These are phyloP conservation scores for Rhynchospora breviuscula DNA, from an alignment of 176 grass and related monocot species.

Conservation along the genomic window DNA sequence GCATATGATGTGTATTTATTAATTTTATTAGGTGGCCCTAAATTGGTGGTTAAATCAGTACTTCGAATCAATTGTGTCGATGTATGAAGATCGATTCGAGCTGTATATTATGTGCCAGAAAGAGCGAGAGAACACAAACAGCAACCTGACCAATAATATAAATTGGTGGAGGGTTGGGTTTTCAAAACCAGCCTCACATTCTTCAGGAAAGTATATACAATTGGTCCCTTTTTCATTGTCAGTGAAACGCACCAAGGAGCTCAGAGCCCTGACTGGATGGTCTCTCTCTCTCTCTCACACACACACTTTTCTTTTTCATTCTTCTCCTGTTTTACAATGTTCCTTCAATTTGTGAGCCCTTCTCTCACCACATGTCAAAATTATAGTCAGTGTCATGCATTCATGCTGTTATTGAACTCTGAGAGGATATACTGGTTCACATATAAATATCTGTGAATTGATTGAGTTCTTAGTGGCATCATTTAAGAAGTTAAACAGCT, in stretches of 20 bases:
- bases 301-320: background rate
- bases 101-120: constrained; percentile 63
- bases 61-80: constrained; percentile 70
- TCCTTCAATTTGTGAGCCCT: background rate
- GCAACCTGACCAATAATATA: constrained; percentile 32
- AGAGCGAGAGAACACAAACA: constrained; percentile 26
- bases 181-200: constrained; percentile 28
- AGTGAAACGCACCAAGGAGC: constrained; percentile 76
- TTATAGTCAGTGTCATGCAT: background rate
- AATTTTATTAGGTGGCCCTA: constrained; percentile 64
- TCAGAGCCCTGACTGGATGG: constrained; percentile 84
- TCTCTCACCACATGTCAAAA: background rate
- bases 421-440: background rate
- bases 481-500: background rate
- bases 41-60: constrained; percentile 85
- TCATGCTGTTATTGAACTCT: background rate
- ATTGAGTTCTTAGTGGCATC: background rate
- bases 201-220: constrained; percentile 39
- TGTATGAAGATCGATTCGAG: constrained; percentile 88
- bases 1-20: constrained; percentile 15
- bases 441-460: background rate
- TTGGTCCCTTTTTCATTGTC: constrained; percentile 75
- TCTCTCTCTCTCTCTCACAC: constrained; percentile 17
- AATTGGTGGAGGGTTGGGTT: constrained; percentile 64
- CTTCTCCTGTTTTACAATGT: background rate